Base-by-base conservation (phyloP, 2,329 filamentous ascomycete genomes). In the Trichoderma atrobrunneum region DNA sequence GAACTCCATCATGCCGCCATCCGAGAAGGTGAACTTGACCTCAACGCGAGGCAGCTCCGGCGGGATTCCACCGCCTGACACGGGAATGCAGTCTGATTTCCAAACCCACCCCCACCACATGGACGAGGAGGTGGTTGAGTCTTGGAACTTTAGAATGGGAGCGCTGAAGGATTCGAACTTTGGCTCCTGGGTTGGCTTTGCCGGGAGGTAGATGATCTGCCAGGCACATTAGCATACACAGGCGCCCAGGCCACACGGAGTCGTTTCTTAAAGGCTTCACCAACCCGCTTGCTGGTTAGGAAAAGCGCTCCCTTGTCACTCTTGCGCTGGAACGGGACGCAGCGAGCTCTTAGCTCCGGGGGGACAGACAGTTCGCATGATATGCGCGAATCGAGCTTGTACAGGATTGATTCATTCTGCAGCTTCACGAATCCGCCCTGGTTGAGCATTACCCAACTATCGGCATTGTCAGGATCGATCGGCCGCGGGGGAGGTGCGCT, bases 51-150 rank as follows among this genome's bases (percentile, higher is more conserved):
- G 87, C 74, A 93, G 87, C 26, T 91, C 86, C 6, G 91, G 83
- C 0, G 95, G 93, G 65, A 98, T 93, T 64, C 93, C 93, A 48
- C 96, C 96, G 43, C 93, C 93, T 1, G 91, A 84, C 28, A 97
- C 93, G 2, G 95, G 94, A 77, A 92, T 91, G 72, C 97, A 90
- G 59, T 91, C 84, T 28, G 92, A 92, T 71, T 90, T 90, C 95
- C 95, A 98, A 75, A 93, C 92, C 85, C 97, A 98, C 24, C 95
- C 95, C 81, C 97, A 97, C 86, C 95, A 97, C 39, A 95, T 95
- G 3, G 95, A 93, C 36, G 91, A 90, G 11, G 80, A 82, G 73
- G 97, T 92, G 78, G 93, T 93, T 7, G 92, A 92, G 81, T 98
- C 95, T 81, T 93, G 89, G 59, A 97, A 88, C 79, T 95, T 95